Base-by-base conservation (phyloP, 2,329 filamentous ascomycete species). In the Phaeosphaeria sp. region DNA sequence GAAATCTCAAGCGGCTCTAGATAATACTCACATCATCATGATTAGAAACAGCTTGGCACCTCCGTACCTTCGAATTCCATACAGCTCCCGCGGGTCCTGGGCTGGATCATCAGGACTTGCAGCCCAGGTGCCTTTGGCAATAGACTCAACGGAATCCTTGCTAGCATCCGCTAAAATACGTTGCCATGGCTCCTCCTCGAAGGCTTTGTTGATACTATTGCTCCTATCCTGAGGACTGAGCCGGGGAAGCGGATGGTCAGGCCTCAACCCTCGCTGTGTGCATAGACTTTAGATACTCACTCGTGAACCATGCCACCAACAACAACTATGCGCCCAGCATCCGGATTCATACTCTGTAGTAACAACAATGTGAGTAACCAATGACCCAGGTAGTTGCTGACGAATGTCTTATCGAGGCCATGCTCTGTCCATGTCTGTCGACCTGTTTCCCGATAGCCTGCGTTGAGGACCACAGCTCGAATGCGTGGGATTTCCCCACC, bases 221-320 rank as follows among this genome's bases (percentile, higher is more conserved):
- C 22, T 17, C 6, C 23, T 27, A 17, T 47, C 22, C 13, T 25
- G 21, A 25, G 44, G 21, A 47, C 44, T 47, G 10, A 15, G 11
- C 6, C 22, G 22, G 13, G 13, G 22, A 23, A 27, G 44, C 17
- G 18, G 1, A n/a, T 13, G 20, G 44, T 47, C 6, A 25, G 44
- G 15, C 9, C 21, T 15, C 7, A 7, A 27, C 22, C 9, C 17
- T 47, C 22, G 21, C 11, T 25, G 3, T 15, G 3, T 27, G 6
- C 27, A 6, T 47, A 27, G 17, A 3, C 3, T 11, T 23, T 27
- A 22, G 6, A 17, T 23, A 47, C 44, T 47, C 17, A 47, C 44
- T 47, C 44, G 22, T 47, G 44, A 15, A 47, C 21, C 44, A 47
- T 47, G 44, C 44, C 44, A 25, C 44, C 44, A 6, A 47, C 44